A percentile compares a stretch with the other conserved stretches of the same genome.
These are phyloP conservation scores for Elaeis oleifera DNA, from an alignment of 202 grass and related monocot species.

Conservation along the genomic window DNA sequence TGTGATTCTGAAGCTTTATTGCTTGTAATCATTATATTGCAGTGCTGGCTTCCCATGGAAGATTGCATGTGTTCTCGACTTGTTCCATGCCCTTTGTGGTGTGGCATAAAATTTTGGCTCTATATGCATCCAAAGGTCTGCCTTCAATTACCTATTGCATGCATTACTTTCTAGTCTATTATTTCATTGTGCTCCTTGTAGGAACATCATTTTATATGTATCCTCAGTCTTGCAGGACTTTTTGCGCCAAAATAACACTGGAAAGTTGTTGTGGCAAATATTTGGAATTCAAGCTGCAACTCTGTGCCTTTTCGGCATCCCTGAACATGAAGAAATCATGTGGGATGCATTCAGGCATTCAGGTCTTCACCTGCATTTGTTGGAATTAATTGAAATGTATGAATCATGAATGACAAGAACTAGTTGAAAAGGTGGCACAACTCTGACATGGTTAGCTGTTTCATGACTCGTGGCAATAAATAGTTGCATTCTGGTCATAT, in stretches of 20 bases:
- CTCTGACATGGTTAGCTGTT: too few relatives aligned
- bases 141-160: constrained; percentile 1
- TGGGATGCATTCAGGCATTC: constrained; percentile 71
- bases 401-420: background rate
- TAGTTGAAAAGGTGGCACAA: too few relatives aligned
- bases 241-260: constrained; percentile 94
- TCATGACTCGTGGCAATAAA: too few relatives aligned
- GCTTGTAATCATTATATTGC: constrained; percentile 16
- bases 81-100: constrained; percentile 41
- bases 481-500: too few relatives aligned
- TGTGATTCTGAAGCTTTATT: too few relatives aligned
- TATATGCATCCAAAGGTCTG: constrained; percentile 96
- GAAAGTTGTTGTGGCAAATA: constrained; percentile 86
- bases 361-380: constrained; percentile 40
- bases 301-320: constrained; percentile 77
- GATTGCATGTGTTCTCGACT: constrained; percentile 79
- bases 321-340: constrained; percentile 93
- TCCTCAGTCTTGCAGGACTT: constrained; percentile 53
- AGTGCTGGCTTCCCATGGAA: constrained; percentile 89
- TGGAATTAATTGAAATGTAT: constrained; percentile 16
- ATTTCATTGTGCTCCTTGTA: background rate
- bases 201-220: constrained; percentile 11
- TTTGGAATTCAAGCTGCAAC: constrained; percentile 64
- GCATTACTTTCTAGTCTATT: background rate
- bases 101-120: constrained; percentile 67